A percentile compares a stretch with the other conserved stretches of the same genome.
These are phyloP conservation scores for Salmacisia buchloeana DNA, from an alignment of 1,284 basidiomycete genomes.

Conservation along the genomic window DNA sequence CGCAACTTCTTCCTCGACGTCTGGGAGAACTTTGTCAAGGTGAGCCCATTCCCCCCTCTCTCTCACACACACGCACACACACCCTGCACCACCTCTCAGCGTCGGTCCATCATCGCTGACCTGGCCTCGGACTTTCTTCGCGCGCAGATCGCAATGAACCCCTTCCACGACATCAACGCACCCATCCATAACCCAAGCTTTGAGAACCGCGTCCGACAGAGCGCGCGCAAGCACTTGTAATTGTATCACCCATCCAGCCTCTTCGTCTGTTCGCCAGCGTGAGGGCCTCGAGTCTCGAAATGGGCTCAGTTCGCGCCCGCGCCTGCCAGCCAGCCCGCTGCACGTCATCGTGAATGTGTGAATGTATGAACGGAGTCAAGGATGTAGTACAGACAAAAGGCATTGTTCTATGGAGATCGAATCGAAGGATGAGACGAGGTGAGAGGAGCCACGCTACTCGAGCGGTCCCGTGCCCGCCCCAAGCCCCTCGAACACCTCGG, in stretches of 20 bases:
- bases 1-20: constrained; percentile 47
- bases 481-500: not conserved
- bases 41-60: constrained; percentile 7
- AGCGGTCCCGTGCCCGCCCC: not conserved
- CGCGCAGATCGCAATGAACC: constrained; percentile 37
- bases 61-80: not conserved
- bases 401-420: no score
- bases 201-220: constrained; percentile 33
- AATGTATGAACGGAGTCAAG: no score
- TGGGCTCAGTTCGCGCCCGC: no score
- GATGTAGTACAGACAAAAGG: no score
- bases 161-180: constrained; percentile 40
- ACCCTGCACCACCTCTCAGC: not conserved
- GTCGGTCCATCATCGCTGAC: no score
- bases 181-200: constrained; percentile 37
- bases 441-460: no score
- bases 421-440: no score
- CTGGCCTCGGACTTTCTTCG: not conserved
- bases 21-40: constrained; percentile 46
- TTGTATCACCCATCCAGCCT: not conserved
- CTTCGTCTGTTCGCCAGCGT: no score
- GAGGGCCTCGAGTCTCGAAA: no score
- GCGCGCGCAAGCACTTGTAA: constrained; percentile 41
- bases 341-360: no score
- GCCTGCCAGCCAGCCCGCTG: no score